phyloP scores from a whole-genome alignment of 176 grass and related monocot species.

The Raddia distichophylla region DNA sequence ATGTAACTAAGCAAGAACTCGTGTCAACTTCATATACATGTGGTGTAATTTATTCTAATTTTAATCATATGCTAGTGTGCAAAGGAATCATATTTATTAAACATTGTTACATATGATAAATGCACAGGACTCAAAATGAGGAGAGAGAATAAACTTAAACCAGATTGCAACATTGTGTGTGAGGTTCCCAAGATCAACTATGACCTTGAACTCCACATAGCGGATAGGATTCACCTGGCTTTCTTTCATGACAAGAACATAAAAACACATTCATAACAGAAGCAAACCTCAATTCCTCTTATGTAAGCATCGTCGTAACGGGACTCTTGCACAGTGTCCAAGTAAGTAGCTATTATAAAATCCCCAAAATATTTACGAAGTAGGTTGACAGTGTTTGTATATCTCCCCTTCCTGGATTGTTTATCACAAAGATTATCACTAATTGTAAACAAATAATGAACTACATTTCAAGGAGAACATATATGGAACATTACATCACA shows the following conservation, averaged over 20 bases:
- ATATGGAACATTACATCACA: slow-evolving; percentile 7
- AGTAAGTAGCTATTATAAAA: slow-evolving; percentile 87
- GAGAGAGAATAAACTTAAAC: slow-evolving; percentile 6
- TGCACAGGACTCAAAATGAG: not conserved
- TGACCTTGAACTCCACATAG: slow-evolving; percentile 19
- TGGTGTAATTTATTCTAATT: not conserved
- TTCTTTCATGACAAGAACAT: slow-evolving; percentile 27
- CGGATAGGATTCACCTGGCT: slow-evolving; percentile 11
- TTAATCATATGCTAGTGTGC: slow-evolving; percentile 11
- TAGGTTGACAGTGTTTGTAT: slow-evolving; percentile 67
- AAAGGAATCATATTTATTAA: not conserved
- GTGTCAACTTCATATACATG: too few species aligned
- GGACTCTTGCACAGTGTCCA: slow-evolving; percentile 71
- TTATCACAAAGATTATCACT: slow-evolving; percentile 39
- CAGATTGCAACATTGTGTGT: not conserved
- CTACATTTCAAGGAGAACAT: slow-evolving; percentile 26
- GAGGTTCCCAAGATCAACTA: slow-evolving; percentile 24
- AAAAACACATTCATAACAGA: slow-evolving; percentile 27
- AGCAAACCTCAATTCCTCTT: slow-evolving; percentile 78
- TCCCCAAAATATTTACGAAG: slow-evolving; percentile 92
- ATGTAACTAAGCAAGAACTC: too few species aligned
- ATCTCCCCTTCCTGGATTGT: slow-evolving; percentile 77
- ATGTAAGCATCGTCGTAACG: slow-evolving; percentile 77
- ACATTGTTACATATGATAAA: not conserved
- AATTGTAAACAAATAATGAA: slow-evolving; percentile 7